Percentiles rank a stretch among this genome's conserved stretches.
Conservation (phyloP, 202 grass and related monocot genomes). For the Setaria viridis region DNA sequence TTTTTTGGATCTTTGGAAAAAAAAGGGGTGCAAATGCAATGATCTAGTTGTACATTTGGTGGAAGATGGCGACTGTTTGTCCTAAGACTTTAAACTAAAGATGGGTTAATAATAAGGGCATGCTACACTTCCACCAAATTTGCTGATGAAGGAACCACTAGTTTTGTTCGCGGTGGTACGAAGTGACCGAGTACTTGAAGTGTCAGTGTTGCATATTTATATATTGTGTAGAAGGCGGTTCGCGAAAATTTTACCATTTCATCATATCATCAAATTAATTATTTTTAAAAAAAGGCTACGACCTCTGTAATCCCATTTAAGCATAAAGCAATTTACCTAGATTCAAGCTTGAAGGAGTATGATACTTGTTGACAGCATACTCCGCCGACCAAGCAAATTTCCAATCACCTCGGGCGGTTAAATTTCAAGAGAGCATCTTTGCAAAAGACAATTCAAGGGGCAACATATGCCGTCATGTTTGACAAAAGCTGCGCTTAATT, state of each 20-base stretch:
- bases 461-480: background rate
- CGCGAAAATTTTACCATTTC: too few relatives aligned
- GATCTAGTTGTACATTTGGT: slow-evolving; percentile 48
- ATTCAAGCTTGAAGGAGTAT: background rate
- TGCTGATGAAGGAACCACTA: background rate
- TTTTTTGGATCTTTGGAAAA: slow-evolving; percentile 11
- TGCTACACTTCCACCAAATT: background rate
- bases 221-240: background rate
- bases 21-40: slow-evolving; percentile 32
- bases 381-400: background rate
- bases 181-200: background rate
- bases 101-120: background rate
- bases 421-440: background rate
- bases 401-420: background rate
- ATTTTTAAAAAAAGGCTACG: background rate
- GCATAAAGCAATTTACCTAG: background rate
- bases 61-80: slow-evolving; percentile 27
- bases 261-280: background rate
- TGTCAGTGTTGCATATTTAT: background rate
- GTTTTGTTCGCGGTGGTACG: background rate
- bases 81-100: background rate
- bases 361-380: background rate
- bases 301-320: background rate
- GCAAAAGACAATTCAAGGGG: background rate
- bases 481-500: background rate